Percentiles rank a stretch among this genome's conserved stretches.
These are phyloP conservation scores for Carex myosuroides DNA, from an alignment of 176 grass and related monocot genomes.

Conservation along the genomic window DNA sequence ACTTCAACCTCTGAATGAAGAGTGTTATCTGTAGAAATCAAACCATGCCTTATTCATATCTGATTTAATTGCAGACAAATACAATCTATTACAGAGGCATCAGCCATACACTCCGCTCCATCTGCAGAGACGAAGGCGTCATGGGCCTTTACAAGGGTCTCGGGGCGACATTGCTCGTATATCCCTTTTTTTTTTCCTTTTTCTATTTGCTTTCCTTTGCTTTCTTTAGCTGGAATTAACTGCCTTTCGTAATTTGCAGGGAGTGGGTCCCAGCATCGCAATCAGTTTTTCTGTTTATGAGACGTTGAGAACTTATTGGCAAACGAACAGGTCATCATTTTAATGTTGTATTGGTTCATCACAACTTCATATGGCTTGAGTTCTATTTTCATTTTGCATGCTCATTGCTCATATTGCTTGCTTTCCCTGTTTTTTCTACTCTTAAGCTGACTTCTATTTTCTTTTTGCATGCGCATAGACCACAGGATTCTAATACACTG, in stretches of 20 bases:
- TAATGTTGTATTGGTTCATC: neutral
- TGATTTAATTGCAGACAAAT: conserved; percentile 63
- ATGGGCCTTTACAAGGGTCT: conserved; percentile 93
- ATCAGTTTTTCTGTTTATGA: conserved; percentile 96
- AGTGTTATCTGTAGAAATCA: neutral
- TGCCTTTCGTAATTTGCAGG: conserved; percentile 34
- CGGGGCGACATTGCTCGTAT: conserved; percentile 83
- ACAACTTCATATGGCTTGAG: neutral
- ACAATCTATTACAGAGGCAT: conserved; percentile 91
- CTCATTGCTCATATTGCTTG: neutral
- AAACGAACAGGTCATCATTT: conserved; percentile 56
- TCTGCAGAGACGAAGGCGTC: conserved; percentile 87
- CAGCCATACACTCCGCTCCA: conserved; percentile 67
- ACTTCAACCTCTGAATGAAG: neutral
- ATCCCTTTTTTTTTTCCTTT: neutral
- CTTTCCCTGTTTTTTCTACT: conserved; percentile 3
- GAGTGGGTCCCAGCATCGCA: conserved; percentile 89
- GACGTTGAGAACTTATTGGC: conserved; percentile 80
- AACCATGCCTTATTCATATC: neutral
- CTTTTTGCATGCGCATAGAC: conserved; percentile 27
- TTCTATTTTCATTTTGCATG: neutral
- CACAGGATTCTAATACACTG: conserved; percentile 54
- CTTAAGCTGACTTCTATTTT: neutral
- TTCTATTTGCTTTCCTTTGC: neutral
- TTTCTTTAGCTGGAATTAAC: neutral